These are phyloP conservation scores for Botrytis cinerea DNA, from an alignment of 2,329 filamentous ascomycete species.

Conservation along the genomic window DNA sequence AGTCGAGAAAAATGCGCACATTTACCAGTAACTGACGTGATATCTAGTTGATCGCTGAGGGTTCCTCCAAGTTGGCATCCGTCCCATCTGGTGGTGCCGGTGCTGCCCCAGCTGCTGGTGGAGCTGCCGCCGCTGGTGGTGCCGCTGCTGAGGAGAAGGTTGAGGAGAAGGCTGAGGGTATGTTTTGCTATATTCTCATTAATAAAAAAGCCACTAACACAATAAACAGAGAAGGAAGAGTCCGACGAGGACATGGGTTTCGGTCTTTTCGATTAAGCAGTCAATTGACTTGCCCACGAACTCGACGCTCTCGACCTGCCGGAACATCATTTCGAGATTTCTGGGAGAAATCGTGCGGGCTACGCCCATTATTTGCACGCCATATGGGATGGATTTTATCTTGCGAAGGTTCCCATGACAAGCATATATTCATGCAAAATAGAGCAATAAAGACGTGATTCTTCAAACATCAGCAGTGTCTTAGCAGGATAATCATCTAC, in stretches of 20 bases:
- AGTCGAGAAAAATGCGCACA: slow-evolving; percentile 37
- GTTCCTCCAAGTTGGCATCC: slow-evolving; percentile 91
- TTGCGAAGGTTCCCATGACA: slow-evolving; percentile 32
- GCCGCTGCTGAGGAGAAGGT: slow-evolving; percentile 64
- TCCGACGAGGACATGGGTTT: slow-evolving; percentile 77
- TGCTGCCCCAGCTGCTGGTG: slow-evolving; percentile 66
- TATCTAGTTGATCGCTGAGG: slow-evolving; percentile 81
- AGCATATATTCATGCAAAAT: slow-evolving; percentile 36
- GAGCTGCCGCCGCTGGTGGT: slow-evolving; percentile 65
- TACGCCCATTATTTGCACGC: slow-evolving; percentile 38
- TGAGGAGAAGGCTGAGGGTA: slow-evolving; percentile 80
- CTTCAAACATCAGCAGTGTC: slow-evolving; percentile 30
- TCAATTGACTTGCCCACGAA: slow-evolving; percentile 33
- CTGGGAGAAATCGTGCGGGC: slow-evolving; percentile 39
- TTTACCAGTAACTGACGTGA: slow-evolving; percentile 32
- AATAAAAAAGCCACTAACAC: slow-evolving; percentile 32
- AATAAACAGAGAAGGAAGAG: slow-evolving; percentile 60
- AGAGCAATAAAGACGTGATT: slow-evolving; percentile 41
- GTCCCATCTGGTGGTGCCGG: slow-evolving; percentile 89
- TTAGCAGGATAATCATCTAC: not conserved
- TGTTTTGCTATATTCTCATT: slow-evolving; percentile 49
- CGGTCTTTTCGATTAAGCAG: slow-evolving; percentile 72
- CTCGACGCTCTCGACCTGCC: slow-evolving; percentile 34
- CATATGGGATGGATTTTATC: slow-evolving; percentile 33
- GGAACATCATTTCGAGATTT: slow-evolving; percentile 33